phyloP scores from a whole-genome alignment of 2,329 filamentous ascomycete species.

The Xylariales sp. region DNA sequence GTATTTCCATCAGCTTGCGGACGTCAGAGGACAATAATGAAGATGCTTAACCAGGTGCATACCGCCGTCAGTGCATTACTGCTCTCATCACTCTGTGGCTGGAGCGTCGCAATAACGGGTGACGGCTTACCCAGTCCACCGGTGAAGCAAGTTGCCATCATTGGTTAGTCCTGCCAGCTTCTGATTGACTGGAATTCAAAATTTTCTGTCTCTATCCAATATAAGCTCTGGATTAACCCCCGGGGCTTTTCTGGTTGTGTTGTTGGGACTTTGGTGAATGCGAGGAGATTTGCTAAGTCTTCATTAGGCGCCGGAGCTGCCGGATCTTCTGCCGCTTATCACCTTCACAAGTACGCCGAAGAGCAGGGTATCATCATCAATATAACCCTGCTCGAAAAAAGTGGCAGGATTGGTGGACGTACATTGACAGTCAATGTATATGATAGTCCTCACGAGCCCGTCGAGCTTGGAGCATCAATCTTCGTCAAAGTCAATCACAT shows the following conservation, averaged over 20 bases:
- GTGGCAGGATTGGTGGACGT: constrained; percentile 74
- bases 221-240: too few species aligned
- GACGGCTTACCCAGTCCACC: not conserved
- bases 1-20: too few species aligned
- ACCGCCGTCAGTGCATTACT: not conserved
- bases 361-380: constrained; percentile 59
- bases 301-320: constrained; percentile 77
- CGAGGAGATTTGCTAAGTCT: not conserved
- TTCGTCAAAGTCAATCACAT: constrained; percentile 85
- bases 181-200: too few species aligned
- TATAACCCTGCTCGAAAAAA: constrained; percentile 85
- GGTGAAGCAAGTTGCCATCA: constrained; percentile 30
- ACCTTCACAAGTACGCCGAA: constrained; percentile 68
- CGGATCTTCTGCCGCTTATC: constrained; percentile 82
- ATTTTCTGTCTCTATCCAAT: too few species aligned
- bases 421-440: constrained; percentile 80
- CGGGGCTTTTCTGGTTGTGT: too few species aligned
- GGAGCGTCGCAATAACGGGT: not conserved
- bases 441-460: constrained; percentile 58
- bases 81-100: not conserved
- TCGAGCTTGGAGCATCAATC: constrained; percentile 89
- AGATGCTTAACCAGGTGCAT: too few species aligned
- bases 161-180: constrained; percentile 35
- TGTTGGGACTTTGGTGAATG: too few species aligned
- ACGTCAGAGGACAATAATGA: too few species aligned